Evolutionary conservation across 768 basidiomycete genomes (phyloP), one percentile per base, ranked within the genome.

Genomic region (Suillus hirtellus): DNA sequence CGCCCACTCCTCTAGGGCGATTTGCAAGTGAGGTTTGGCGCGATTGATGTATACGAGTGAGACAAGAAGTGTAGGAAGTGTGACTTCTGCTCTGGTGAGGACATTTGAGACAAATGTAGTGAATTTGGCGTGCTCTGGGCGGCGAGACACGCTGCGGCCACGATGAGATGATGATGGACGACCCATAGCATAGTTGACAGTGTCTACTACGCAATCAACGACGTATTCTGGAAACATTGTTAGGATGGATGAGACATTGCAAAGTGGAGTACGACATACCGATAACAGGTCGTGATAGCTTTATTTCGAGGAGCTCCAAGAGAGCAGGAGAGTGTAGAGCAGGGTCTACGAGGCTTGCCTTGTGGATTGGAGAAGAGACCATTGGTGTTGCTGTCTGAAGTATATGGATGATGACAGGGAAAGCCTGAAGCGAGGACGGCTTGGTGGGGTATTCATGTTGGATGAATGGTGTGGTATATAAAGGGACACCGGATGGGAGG

Each of bases 1-100:
- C 15, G 93, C 94, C 90, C 90, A 92, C 70, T 91, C 87, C 71
- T 92, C 89, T 64, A 90, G 79, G 10, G 89, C 89, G 67, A 92
- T 92, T 71, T 90, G 88, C 49, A 93, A 81, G 73, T 92, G 89
- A 3, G 89, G 89, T 68, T 87, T 87, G 3, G 91, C 89, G 61
- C 92, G 78, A 76, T 87, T 79, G 72, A 93, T 88, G 75, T 93
- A 93, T 72, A 88, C 89, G 60, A 92, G 85, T 8, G 90, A 75
- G 40, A 84, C 85, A 63, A 93, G 82, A 69, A 92, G 74, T 55
- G 86, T 87, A 47, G 90, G 82, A 56, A 86, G 83, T 66, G 85
- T 82, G 67, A 93, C 85, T 73, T 92, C 90, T 44, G 90, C 90
- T 59, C 89, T 86, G 49, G 81, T 78, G 72, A 92, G 80, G 70